phyloP scores from a whole-genome alignment of 2,329 filamentous ascomycete genomes.

The Didymella keratinophila region DNA sequence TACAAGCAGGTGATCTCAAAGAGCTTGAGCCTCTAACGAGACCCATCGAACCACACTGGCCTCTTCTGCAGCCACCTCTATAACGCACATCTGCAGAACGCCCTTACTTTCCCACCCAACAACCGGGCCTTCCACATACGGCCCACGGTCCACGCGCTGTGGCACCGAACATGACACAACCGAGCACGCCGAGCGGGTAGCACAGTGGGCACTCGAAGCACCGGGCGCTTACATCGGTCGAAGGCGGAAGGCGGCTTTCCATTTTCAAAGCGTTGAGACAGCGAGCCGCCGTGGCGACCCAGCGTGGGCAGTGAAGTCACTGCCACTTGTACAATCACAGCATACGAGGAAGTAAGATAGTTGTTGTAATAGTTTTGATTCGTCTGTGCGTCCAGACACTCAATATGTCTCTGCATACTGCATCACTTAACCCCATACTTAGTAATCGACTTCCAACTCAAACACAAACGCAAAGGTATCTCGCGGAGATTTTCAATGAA shows the following conservation, averaged over 20 bases:
- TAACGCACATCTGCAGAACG: not conserved
- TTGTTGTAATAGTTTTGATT: slow-evolving; percentile 4
- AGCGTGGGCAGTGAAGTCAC: too few relatives aligned
- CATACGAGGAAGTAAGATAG: too few relatives aligned
- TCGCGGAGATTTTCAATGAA: slow-evolving; percentile 23
- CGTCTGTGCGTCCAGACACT: slow-evolving; percentile 4
- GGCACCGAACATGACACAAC: not conserved
- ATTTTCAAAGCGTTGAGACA: not conserved
- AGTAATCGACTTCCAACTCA: slow-evolving; percentile 17
- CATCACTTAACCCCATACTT: slow-evolving; percentile 8
- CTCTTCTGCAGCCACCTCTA: slow-evolving; percentile 1
- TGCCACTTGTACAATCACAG: too few relatives aligned
- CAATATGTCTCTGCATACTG: slow-evolving; percentile 4
- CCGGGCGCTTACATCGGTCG: not conserved
- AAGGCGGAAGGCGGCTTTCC: not conserved
- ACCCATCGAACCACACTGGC: not conserved
- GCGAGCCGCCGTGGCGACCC: slow-evolving; percentile 1
- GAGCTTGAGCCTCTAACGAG: not conserved
- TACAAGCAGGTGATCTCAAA: not conserved
- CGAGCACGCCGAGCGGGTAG: slow-evolving; percentile 4
- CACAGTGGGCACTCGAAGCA: not conserved
- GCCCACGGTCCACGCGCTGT: slow-evolving; percentile 9
- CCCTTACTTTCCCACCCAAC: slow-evolving; percentile 1
- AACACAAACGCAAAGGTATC: slow-evolving; percentile 19
- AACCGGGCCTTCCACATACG: not conserved